Percentiles rank a stretch among this genome's conserved stretches.
Evolutionary conservation across 768 basidiomycete genomes (phyloP).

Genomic region (Leucocoprinus sp.): DNA sequence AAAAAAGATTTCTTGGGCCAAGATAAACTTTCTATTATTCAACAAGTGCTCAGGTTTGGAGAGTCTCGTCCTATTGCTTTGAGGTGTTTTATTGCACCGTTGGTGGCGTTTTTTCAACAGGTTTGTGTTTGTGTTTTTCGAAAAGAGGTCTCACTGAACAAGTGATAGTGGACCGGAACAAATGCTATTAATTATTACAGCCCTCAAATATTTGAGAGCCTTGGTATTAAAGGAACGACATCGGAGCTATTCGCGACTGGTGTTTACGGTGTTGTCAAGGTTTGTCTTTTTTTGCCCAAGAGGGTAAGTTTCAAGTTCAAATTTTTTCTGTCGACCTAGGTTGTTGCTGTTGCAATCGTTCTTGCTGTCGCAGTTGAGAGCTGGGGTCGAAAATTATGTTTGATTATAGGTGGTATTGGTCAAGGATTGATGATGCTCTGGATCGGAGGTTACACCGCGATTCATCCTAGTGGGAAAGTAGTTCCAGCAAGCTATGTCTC

Average conservation of each 20-base stretch:
- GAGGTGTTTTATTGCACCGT: slow-evolving; percentile 36
- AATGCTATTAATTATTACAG: slow-evolving; percentile 51
- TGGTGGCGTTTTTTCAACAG: slow-evolving; percentile 40
- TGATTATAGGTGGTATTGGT: slow-evolving; percentile 41
- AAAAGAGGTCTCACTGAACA: not conserved
- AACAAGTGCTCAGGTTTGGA: slow-evolving; percentile 35
- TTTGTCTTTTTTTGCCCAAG: not conserved
- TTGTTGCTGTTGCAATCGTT: slow-evolving; percentile 30
- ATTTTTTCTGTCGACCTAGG: slow-evolving; percentile 26
- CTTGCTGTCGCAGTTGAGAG: slow-evolving; percentile 40
- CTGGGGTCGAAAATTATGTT: slow-evolving; percentile 39
- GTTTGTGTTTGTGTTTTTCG: slow-evolving; percentile 7
- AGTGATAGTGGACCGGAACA: slow-evolving; percentile 38
- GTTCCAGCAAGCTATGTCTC: slow-evolving; percentile 35
- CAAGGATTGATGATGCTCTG: slow-evolving; percentile 42
- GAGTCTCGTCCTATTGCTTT: slow-evolving; percentile 34
- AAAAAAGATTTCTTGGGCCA: slow-evolving; percentile 39
- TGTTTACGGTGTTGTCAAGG: slow-evolving; percentile 29
- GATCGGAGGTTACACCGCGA: slow-evolving; percentile 32
- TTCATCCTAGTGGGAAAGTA: slow-evolving; percentile 23
- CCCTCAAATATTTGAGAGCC: slow-evolving; percentile 39
- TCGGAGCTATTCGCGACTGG: slow-evolving; percentile 45
- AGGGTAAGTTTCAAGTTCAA: not conserved
- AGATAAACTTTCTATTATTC: slow-evolving; percentile 22
- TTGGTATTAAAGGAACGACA: slow-evolving; percentile 37